Evolutionary conservation across 2,329 filamentous ascomycete species (phyloP).

Genomic region (Aspergillus bombycis): DNA sequence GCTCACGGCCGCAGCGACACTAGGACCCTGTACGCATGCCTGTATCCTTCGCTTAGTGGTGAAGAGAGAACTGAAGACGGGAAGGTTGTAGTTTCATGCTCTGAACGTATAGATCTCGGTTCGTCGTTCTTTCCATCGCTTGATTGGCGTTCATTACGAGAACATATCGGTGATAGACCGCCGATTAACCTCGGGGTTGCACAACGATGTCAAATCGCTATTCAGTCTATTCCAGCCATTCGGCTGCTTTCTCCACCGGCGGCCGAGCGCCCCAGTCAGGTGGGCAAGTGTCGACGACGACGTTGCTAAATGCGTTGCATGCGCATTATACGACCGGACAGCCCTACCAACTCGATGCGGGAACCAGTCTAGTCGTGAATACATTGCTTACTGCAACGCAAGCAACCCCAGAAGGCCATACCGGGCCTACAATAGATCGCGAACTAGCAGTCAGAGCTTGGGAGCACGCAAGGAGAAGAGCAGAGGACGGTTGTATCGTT

Average conservation of each 20-base stretch:
- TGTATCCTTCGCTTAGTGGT: not conserved
- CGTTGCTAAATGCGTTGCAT: conserved; percentile 88
- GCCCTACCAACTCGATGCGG: conserved; percentile 85
- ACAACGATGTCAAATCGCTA: conserved; percentile 59
- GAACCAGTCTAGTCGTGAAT: conserved; percentile 90
- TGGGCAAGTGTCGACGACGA: conserved; percentile 86
- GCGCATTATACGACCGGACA: conserved; percentile 81
- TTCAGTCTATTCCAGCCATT: conserved; percentile 64
- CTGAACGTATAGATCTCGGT: not conserved
- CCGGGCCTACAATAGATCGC: conserved; percentile 78
- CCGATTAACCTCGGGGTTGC: not conserved
- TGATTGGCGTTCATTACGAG: not conserved
- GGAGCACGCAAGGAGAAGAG: conserved; percentile 93
- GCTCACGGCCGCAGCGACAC: not conserved
- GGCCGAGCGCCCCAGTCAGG: conserved; percentile 66
- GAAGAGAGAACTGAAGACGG: not conserved
- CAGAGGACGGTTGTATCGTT: conserved; percentile 92
- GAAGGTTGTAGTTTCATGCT: not conserved
- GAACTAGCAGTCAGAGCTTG: conserved; percentile 80
- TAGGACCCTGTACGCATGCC: not conserved
- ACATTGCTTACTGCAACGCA: conserved; percentile 87
- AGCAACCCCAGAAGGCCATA: conserved; percentile 67
- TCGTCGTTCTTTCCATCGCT: not conserved
- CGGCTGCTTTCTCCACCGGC: conserved; percentile 57
- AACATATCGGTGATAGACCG: not conserved